These are phyloP conservation scores for Leccinum olivaceoglutinosum DNA, from an alignment of 1,284 basidiomycete species.

Conservation along the genomic window DNA sequence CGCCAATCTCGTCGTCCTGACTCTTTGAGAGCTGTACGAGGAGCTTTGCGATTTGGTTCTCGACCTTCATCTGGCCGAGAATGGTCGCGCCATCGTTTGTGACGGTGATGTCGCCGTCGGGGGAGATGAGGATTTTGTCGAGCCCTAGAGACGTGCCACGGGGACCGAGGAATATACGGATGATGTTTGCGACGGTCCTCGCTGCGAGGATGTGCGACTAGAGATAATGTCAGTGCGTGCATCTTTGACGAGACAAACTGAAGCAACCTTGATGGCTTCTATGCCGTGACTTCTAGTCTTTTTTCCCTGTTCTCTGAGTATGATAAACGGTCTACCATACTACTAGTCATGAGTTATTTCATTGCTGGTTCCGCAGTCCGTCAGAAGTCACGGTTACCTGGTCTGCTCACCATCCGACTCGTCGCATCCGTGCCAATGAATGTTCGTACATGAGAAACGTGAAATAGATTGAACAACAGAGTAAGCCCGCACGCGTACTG, in stretches of 20 bases:
- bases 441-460: no score
- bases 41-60: conserved; percentile 97
- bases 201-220: conserved; percentile 95
- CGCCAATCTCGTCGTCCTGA: conserved; percentile 99
- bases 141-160: conserved; percentile 78
- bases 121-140: conserved; percentile 98
- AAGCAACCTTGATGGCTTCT: conserved; percentile 89
- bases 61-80: conserved; percentile 94
- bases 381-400: no score
- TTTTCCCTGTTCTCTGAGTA: conserved; percentile 90
- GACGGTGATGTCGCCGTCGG: conserved; percentile 98
- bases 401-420: no score
- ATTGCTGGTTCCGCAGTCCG: no score
- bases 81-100: conserved; percentile 99
- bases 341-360: conserved; percentile 26
- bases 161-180: conserved; percentile 92
- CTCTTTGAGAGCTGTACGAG: conserved; percentile 95
- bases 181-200: conserved; percentile 89
- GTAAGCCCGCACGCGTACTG: no score
- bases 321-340: conserved; percentile 97
- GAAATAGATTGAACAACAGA: no score
- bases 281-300: conserved; percentile 94
- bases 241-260: neutral
- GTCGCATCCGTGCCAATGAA: no score
- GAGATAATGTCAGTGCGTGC: neutral